Conservation (phyloP, 106 monocot species). For the Ottelia alismoides region DNA sequence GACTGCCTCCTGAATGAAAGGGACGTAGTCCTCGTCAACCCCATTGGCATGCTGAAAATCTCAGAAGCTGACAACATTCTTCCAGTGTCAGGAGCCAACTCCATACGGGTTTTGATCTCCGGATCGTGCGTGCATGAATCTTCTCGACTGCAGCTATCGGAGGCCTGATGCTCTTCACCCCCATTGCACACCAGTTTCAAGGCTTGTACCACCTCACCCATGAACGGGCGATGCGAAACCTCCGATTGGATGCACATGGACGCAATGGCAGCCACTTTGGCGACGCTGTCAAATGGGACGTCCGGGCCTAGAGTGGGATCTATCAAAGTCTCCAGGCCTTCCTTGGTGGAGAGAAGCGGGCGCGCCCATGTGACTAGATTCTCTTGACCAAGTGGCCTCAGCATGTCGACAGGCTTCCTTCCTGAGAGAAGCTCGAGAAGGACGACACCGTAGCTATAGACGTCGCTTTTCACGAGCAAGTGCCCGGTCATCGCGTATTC, state of each 20-base stretch:
- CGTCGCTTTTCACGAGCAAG: constrained; percentile 94
- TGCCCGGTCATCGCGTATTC: constrained; percentile 98
- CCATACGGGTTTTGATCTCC: constrained; percentile 14
- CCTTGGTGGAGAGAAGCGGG: constrained; percentile 56
- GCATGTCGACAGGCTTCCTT: constrained; percentile 82
- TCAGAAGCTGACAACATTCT: constrained; percentile 46
- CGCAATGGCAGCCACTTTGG: constrained; percentile 88
- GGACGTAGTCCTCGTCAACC: constrained; percentile 20
- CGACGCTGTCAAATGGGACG: constrained; percentile 33
- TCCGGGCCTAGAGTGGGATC: constrained; percentile 50
- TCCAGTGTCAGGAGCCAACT: constrained; percentile 18
- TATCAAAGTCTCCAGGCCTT: constrained; percentile 36
- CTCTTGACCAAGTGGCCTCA: constrained; percentile 68
- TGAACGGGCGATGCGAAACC: constrained; percentile 83
- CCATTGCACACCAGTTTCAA: constrained; percentile 70
- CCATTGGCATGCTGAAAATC: constrained; percentile 30
- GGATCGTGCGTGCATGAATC: constrained; percentile 22
- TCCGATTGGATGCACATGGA: constrained; percentile 97
- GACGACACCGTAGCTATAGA: constrained; percentile 95
- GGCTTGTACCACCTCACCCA: constrained; percentile 96
- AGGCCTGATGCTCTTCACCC: constrained; percentile 23
- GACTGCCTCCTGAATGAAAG: constrained; percentile 49
- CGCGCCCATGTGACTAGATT: constrained; percentile 82
- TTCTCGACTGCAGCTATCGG: constrained; percentile 34
- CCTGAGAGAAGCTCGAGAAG: constrained; percentile 85